A percentile compares a stretch with the other conserved stretches of the same genome.
These are phyloP conservation scores for Sporothrix sp. DNA, from an alignment of 2,329 filamentous ascomycete genomes.

Conservation along the genomic window DNA sequence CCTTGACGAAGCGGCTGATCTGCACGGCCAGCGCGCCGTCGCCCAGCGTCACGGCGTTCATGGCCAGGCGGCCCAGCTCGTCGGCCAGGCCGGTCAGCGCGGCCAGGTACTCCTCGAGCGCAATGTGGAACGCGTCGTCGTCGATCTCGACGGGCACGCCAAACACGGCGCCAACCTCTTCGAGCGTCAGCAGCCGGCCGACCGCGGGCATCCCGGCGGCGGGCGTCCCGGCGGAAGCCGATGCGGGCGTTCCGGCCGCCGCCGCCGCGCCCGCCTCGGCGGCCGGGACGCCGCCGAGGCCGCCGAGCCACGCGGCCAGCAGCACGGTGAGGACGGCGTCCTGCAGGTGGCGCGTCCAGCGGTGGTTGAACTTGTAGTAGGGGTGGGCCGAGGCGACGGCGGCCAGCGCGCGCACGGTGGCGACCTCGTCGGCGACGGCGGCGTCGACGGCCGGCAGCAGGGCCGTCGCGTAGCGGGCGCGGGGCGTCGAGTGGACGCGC, in stretches of 20 bases:
- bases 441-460: slow-evolving; percentile 63
- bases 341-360: slow-evolving; percentile 79
- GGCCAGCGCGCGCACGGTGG: slow-evolving; percentile 60
- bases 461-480: slow-evolving; percentile 44
- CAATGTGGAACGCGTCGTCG: slow-evolving; percentile 83
- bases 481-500: slow-evolving; percentile 78
- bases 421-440: slow-evolving; percentile 61
- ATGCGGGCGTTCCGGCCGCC: too few species aligned
- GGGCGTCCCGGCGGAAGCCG: too few species aligned
- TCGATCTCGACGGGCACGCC: slow-evolving; percentile 86
- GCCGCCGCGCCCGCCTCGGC: too few species aligned
- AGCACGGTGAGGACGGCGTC: slow-evolving; percentile 56
- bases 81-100: slow-evolving; percentile 79
- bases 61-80: slow-evolving; percentile 80
- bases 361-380: slow-evolving; percentile 92
- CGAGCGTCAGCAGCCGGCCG: slow-evolving; percentile 70
- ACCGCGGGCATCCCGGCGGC: too few species aligned
- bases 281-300: slow-evolving; percentile 34
- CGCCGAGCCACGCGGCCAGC: slow-evolving; percentile 67
- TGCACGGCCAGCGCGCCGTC: slow-evolving; percentile 78
- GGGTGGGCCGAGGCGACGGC: slow-evolving; percentile 72
- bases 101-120: slow-evolving; percentile 93
- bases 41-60: slow-evolving; percentile 87
- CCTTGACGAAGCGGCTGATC: slow-evolving; percentile 89
- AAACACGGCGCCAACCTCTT: slow-evolving; percentile 73